phyloP scores from a whole-genome alignment of 2,329 filamentous ascomycete species.

The Fusarium buharicum region DNA sequence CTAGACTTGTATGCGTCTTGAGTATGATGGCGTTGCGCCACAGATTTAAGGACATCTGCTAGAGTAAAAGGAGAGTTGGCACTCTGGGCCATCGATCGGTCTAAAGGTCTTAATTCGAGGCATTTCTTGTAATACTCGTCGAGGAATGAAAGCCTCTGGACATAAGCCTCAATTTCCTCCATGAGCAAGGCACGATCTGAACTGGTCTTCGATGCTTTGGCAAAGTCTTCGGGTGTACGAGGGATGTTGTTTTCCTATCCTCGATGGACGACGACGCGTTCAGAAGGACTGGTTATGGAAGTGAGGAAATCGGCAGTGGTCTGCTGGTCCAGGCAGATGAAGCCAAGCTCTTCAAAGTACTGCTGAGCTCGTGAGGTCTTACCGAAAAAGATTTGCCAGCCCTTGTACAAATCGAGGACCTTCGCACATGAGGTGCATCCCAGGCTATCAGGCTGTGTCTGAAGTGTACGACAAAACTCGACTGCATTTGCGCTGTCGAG shows the following conservation, averaged over 20 bases:
- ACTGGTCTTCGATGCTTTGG: slow-evolving; percentile 47
- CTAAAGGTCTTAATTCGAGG: slow-evolving; percentile 10
- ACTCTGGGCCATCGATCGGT: slow-evolving; percentile 31
- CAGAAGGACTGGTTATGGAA: slow-evolving; percentile 55
- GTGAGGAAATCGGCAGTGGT: slow-evolving; percentile 78
- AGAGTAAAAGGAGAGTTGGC: slow-evolving; percentile 21
- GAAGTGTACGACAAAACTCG: slow-evolving; percentile 70
- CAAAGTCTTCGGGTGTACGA: slow-evolving; percentile 50
- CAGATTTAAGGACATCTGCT: slow-evolving; percentile 14
- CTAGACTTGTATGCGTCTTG: slow-evolving; percentile 18
- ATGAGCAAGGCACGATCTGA: slow-evolving; percentile 37
- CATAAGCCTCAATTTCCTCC: slow-evolving; percentile 47
- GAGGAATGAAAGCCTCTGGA: slow-evolving; percentile 25
- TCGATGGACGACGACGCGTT: slow-evolving; percentile 46
- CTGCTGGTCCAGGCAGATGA: slow-evolving; percentile 61
- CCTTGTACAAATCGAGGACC: slow-evolving; percentile 72
- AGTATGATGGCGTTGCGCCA: slow-evolving; percentile 20
- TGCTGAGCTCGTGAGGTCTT: slow-evolving; percentile 32
- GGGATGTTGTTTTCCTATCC: slow-evolving; percentile 48
- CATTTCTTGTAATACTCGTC: slow-evolving; percentile 36
- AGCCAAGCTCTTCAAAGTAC: slow-evolving; percentile 57
- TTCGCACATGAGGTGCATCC: slow-evolving; percentile 70
- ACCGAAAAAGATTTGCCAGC: slow-evolving; percentile 66
- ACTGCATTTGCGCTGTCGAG: slow-evolving; percentile 71
- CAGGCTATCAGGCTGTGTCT: slow-evolving; percentile 68